Conservation (phyloP, 2,329 filamentous ascomycete genomes). For the Ramichloridium luteum region DNA sequence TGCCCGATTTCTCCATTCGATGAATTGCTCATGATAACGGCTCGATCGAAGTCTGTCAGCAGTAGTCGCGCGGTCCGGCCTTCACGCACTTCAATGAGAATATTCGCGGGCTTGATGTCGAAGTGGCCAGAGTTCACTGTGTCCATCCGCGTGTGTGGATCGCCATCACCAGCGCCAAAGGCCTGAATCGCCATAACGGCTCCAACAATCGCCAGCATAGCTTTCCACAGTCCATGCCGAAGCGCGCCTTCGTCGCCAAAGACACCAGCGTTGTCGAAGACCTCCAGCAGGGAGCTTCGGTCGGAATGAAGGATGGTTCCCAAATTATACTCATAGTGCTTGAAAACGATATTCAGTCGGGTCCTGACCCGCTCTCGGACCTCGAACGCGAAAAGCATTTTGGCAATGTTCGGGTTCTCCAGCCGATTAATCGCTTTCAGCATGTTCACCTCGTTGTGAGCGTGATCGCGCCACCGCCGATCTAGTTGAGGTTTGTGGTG, state of each 20-base stretch:
- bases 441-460: background rate
- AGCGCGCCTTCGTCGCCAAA: no score
- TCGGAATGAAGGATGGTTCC: background rate
- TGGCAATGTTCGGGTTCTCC: constrained; percentile 1
- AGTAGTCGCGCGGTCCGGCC: background rate
- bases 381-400: constrained; percentile 1
- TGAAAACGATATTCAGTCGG: constrained; percentile 1
- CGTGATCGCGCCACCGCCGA: no score
- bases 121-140: constrained; percentile 91
- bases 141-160: no score
- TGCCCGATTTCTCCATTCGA: no score
- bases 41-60: constrained; percentile 2
- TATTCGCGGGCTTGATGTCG: constrained; percentile 94
- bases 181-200: background rate
- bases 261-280: background rate
- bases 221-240: constrained; percentile 1
- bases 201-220: constrained; percentile 1
- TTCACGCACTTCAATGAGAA: constrained; percentile 51
- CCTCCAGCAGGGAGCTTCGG: background rate
- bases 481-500: no score
- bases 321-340: background rate
- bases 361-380: no score
- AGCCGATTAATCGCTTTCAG: background rate
- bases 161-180: no score
- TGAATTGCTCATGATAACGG: no score